Evolutionary conservation across 192 early-diverging fungal species (phyloP).

Genomic region (Coemansia sp.): DNA sequence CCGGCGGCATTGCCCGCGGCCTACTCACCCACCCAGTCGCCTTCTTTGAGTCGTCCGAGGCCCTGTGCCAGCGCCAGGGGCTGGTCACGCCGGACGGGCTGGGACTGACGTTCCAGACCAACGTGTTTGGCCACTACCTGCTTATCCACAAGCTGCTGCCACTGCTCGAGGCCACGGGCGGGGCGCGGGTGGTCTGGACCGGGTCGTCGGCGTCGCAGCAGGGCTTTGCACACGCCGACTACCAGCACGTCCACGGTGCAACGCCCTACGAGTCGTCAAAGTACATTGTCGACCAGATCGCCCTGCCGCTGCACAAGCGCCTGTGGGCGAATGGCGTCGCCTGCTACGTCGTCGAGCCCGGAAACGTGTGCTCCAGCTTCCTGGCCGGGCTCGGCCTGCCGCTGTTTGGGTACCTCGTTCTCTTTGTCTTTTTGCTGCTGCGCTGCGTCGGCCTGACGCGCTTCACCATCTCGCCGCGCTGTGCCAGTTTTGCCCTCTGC

Average conservation of each 20-base stretch:
- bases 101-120: constrained; percentile 46
- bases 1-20: constrained; percentile 9
- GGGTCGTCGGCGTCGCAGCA: constrained; percentile 29
- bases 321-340: background rate
- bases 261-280: constrained; percentile 51
- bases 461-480: constrained; percentile 31
- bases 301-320: constrained; percentile 14
- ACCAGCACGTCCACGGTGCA: constrained; percentile 38
- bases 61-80: constrained; percentile 26
- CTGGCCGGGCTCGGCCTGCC: constrained; percentile 13
- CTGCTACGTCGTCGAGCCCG: constrained; percentile 42
- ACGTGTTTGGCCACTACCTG: constrained; percentile 50
- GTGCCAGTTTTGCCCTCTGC: constrained; percentile 7
- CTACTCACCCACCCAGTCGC: constrained; percentile 27
- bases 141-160: constrained; percentile 20
- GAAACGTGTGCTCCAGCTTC: constrained; percentile 35
- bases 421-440: constrained; percentile 20
- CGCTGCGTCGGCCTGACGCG: constrained; percentile 13
- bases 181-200: constrained; percentile 40
- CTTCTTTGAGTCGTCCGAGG: constrained; percentile 44
- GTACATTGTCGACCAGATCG: constrained; percentile 44
- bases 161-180: background rate
- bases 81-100: constrained; percentile 28
- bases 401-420: constrained; percentile 13
- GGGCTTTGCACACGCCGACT: constrained; percentile 24